Percentiles rank a stretch among this genome's conserved stretches.
Evolutionary conservation across 768 basidiomycete genomes (phyloP).

Genomic region (Kwoniella botswanensis): DNA sequence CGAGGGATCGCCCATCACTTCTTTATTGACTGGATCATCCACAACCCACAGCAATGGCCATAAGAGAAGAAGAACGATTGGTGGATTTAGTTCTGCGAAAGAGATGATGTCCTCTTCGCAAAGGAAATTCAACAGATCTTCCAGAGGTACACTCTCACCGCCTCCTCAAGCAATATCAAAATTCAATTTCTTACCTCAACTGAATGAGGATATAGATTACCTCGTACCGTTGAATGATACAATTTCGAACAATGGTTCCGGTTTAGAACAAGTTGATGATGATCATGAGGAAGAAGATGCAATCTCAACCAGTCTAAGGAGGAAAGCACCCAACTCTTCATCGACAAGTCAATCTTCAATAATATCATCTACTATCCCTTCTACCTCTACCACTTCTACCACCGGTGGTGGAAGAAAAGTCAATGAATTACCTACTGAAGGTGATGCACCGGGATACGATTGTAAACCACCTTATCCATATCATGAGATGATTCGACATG

Average conservation of each 20-base stretch:
- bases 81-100: slow-evolving; percentile 35
- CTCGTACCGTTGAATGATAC: slow-evolving; percentile 37
- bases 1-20: slow-evolving; percentile 43
- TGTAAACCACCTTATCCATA: slow-evolving; percentile 54
- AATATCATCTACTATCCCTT: slow-evolving; percentile 20
- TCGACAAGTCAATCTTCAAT: slow-evolving; percentile 30
- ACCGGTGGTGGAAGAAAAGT: slow-evolving; percentile 27
- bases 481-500: slow-evolving; percentile 51
- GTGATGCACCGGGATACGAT: slow-evolving; percentile 46
- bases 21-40: slow-evolving; percentile 19
- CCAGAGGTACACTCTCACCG: slow-evolving; percentile 31
- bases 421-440: slow-evolving; percentile 48
- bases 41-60: slow-evolving; percentile 20
- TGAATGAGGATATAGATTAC: slow-evolving; percentile 29
- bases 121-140: slow-evolving; percentile 16
- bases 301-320: slow-evolving; percentile 11
- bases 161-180: slow-evolving; percentile 16
- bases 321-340: slow-evolving; percentile 24
- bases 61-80: slow-evolving; percentile 47
- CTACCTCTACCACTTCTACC: slow-evolving; percentile 11
- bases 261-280: neutral
- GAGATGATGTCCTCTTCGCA: slow-evolving; percentile 26
- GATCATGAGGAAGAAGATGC: slow-evolving; percentile 27
- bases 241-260: slow-evolving; percentile 2
- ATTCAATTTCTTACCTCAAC: slow-evolving; percentile 18